Conservation (phyloP, 352 stramenopile species). For the Globisporangium polare region DNA sequence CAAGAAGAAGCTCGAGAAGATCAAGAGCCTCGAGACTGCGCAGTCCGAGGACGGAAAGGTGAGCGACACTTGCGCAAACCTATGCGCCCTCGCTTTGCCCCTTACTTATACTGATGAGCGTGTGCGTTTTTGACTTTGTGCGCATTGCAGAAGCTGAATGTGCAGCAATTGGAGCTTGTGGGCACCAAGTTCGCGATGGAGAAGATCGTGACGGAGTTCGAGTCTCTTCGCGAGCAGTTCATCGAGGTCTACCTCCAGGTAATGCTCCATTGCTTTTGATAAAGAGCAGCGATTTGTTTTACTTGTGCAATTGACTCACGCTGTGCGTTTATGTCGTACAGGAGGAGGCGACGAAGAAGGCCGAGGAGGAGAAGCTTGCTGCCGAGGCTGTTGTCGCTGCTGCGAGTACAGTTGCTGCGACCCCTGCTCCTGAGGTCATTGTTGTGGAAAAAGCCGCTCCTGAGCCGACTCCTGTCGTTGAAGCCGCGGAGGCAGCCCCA, state of each 20-base stretch:
- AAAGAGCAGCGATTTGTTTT: not conserved
- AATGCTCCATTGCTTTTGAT: not conserved
- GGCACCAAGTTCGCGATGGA: conserved; percentile 56
- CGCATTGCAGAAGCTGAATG: conserved; percentile 43
- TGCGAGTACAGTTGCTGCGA: conserved; percentile 14
- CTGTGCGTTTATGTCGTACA: conserved; percentile 5
- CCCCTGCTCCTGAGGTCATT: conserved; percentile 1
- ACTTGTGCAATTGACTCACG: not conserved
- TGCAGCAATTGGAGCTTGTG: conserved; percentile 75
- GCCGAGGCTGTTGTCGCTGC: not conserved
- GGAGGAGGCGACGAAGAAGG: conserved; percentile 39
- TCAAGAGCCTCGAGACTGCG: conserved; percentile 55
- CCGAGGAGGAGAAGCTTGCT: conserved; percentile 11
- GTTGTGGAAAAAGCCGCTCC: not conserved
- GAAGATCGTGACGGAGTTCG: conserved; percentile 71
- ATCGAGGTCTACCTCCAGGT: conserved; percentile 52
- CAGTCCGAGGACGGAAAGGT: conserved; percentile 45
- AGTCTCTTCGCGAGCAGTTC: conserved; percentile 77
- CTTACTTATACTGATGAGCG: conserved; percentile 3
- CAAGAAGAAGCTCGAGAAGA: conserved; percentile 88
- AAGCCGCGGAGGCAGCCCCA: conserved; percentile 12
- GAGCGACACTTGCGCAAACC: not conserved
- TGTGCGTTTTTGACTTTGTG: not conserved
- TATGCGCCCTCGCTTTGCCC: not conserved
- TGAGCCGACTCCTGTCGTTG: conserved; percentile 7